phyloP scores from a whole-genome alignment of 176 grass and related monocot species.

The sorghum (Sorghum bicolor) region Sorghum_bicolor_NCBIv3 NC_012870.2:73564501-73565000 shows the following conservation, averaged over 20 bases:
- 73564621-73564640: neutral
- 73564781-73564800: no score
- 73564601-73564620: neutral
- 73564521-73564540: neutral
- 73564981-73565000: neutral
- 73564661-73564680: neutral
- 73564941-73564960: neutral
- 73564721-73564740: no score
- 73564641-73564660: neutral
- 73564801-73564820: no score
- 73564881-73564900: neutral
- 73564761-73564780: no score
- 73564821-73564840: no score
- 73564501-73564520: neutral
- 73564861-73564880: no score
- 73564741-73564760: no score
- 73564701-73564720: no score
- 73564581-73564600: neutral
- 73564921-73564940: no score
- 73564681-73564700: no score
- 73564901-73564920: neutral
- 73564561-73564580: neutral
- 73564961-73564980: neutral
- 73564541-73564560: neutral
- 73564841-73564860: no score